Evolutionary conservation across 495 filamentous ascomycete species (phyloP), one percentile per base, ranked within the genome.

Genomic region (Aspergillus nidulans): DNA sequence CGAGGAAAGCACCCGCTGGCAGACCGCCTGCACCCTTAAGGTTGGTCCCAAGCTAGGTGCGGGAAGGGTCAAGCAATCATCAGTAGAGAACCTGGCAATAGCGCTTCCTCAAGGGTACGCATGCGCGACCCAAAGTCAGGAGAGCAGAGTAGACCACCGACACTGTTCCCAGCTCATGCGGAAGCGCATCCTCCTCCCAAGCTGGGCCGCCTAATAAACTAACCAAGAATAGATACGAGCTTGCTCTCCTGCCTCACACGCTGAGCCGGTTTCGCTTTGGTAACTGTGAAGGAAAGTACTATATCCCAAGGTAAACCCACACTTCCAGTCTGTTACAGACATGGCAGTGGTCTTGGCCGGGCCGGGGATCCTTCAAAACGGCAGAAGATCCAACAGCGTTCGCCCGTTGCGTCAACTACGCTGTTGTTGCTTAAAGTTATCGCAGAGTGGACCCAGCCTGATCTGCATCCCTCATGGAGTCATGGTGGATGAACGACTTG

Each of bases 171-270:
- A 30, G 5, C 26, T 30, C 26, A 4, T 30, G 4, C 10, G 26
- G 10, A 30, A 10, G 4, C 26, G 4, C 26, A 4, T 30, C 26
- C 10, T 30, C 26, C 4, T 30, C 8, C 39, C 5, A 6, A 16
- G 39, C 39, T 6, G n/a, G 20, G 8, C 20, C 39, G 3, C 39
- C 26, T 28, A 12, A 2, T 12, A 6, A 12, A 34, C 32, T 49
- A 20, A 34, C 45, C 45, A 36, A 49, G 13, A 36, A 20, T 36
- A 15, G 45, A 49, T 49, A 49, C 45, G 45, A 36, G 28, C 45
- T 49, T 49, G 18, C 1, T n/a, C 18, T 4, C 4, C 12, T n/a
- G n/a, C n/a, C n/a, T n/a, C 3, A 12, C 2, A 23, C 21, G 3
- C 18, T 15, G 20, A 47, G 25, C 25, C 16, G 23, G 8, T 6